These are phyloP conservation scores for Raddia guianensis DNA, from an alignment of 176 grass and related monocot genomes.

Conservation along the genomic window DNA sequence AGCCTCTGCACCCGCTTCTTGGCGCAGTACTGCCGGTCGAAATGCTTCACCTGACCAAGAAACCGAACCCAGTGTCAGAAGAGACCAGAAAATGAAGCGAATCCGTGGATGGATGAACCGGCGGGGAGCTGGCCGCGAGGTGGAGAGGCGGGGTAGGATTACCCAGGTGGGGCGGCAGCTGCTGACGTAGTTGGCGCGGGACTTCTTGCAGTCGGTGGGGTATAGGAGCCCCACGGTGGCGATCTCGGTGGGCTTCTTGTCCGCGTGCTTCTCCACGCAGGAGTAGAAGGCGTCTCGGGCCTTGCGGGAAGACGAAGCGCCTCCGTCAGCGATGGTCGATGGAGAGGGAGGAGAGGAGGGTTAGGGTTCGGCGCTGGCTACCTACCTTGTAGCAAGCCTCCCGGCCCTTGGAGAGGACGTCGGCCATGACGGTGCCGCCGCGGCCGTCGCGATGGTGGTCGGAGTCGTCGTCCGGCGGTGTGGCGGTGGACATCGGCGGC, in stretches of 20 bases:
- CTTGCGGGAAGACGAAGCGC: conserved; percentile 36
- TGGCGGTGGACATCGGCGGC: conserved; percentile 41
- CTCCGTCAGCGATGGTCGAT: not conserved
- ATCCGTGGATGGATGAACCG: not conserved
- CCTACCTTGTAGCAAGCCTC: conserved; percentile 89
- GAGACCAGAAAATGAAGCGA: not conserved
- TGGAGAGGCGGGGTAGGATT: not conserved
- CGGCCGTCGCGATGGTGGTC: conserved; percentile 7
- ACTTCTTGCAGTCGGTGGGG: conserved; percentile 71
- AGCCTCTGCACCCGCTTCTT: conserved; percentile 83
- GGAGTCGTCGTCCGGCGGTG: conserved; percentile 11
- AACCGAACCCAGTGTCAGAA: not conserved
- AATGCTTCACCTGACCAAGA: conserved; percentile 79
- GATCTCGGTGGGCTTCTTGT: conserved; percentile 89
- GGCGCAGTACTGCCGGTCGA: conserved; percentile 82
- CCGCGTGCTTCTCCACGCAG: conserved; percentile 77
- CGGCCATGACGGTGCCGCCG: conserved; percentile 55
- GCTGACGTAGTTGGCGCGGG: conserved; percentile 67
- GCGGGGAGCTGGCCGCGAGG: not conserved
- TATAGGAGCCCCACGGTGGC: conserved; percentile 84
- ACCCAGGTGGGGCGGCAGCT: conserved; percentile 86
- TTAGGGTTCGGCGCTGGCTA: not conserved
- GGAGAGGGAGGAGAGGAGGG: not conserved
- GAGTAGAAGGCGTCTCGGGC: conserved; percentile 86
- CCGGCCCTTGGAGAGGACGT: conserved; percentile 82